A percentile compares a stretch with the other conserved stretches of the same genome.
Evolutionary conservation across 2,329 filamentous ascomycete species (phyloP).

Genomic region (Fusarium newnesense): DNA sequence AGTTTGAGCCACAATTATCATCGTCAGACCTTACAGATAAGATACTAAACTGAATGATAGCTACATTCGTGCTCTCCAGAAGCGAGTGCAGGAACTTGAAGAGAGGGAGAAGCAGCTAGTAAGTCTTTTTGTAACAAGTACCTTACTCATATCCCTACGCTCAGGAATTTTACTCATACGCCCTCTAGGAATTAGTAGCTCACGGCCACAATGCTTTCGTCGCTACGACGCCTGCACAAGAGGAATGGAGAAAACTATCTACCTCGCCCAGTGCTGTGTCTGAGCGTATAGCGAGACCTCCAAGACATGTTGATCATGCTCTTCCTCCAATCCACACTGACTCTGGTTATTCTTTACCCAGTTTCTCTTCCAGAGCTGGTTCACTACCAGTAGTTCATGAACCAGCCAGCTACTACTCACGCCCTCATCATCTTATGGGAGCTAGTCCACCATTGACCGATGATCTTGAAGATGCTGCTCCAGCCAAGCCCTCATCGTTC

Average conservation of each 20-base stretch:
- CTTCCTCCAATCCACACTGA: slow-evolving; percentile 39
- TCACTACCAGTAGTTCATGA: slow-evolving; percentile 34
- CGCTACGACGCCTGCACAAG: slow-evolving; percentile 32
- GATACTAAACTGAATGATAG: slow-evolving; percentile 20
- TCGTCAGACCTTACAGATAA: background rate
- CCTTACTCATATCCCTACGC: background rate
- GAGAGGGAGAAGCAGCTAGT: slow-evolving; percentile 42
- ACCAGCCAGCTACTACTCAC: slow-evolving; percentile 31
- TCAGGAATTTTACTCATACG: slow-evolving; percentile 2
- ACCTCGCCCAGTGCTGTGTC: slow-evolving; percentile 31
- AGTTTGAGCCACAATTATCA: slow-evolving; percentile 1
- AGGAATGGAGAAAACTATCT: slow-evolving; percentile 39
- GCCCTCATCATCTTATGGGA: slow-evolving; percentile 33
- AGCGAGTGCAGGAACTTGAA: slow-evolving; percentile 43
- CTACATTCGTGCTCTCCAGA: slow-evolving; percentile 43
- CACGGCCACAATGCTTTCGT: slow-evolving; percentile 27
- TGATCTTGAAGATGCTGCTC: slow-evolving; percentile 40
- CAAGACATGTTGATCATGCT: slow-evolving; percentile 29
- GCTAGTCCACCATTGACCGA: slow-evolving; percentile 43
- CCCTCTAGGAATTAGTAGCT: slow-evolving; percentile 27
- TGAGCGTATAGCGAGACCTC: slow-evolving; percentile 27
- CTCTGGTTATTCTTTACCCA: slow-evolving; percentile 22
- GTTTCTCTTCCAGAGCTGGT: slow-evolving; percentile 21
- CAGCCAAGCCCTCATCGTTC: slow-evolving; percentile 38
- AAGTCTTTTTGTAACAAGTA: slow-evolving; percentile 16